Percentiles rank a stretch among this genome's conserved stretches.
phyloP scores from a whole-genome alignment of 164 flowering plant species.

The Nymphaea thermarum region DNA sequence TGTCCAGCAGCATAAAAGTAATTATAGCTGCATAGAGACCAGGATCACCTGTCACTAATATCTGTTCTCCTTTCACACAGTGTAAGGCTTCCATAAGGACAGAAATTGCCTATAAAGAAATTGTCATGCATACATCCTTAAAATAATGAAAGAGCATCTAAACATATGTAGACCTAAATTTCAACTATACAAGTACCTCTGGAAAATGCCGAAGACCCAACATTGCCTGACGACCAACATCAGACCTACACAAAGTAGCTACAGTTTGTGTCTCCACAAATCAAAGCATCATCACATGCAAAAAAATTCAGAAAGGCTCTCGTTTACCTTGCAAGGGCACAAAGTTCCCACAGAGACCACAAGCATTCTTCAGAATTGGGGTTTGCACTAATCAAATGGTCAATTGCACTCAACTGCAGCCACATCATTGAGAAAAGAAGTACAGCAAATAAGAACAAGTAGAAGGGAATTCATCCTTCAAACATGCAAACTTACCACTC shows the following conservation, averaged over 20 bases:
- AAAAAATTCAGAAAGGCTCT: neutral
- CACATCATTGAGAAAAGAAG: neutral
- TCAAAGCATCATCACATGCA: neutral
- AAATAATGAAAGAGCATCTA: neutral
- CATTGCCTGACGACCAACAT: conserved; percentile 90
- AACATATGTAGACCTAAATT: neutral
- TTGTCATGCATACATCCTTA: no score
- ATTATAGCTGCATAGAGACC: neutral
- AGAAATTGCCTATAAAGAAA: conserved; percentile 37
- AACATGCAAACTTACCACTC: conserved; percentile 65
- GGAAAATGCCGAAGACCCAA: conserved; percentile 73
- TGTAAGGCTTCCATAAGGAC: conserved; percentile 66
- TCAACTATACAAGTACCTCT: conserved; percentile 37
- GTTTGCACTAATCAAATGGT: conserved; percentile 48
- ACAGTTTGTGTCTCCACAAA: neutral
- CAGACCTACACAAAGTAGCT: conserved; percentile 47
- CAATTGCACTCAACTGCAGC: conserved; percentile 65
- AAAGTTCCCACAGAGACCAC: conserved; percentile 90
- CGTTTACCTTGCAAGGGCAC: conserved; percentile 75
- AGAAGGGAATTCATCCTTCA: neutral
- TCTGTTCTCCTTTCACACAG: conserved; percentile 62
- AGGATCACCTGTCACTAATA: conserved; percentile 25
- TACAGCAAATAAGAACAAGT: neutral
- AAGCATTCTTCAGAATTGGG: conserved; percentile 72
- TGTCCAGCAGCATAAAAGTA: neutral